These are phyloP conservation scores for Sporisorium graminicola DNA, from an alignment of 1,284 basidiomycete species.

Conservation along the genomic window DNA sequence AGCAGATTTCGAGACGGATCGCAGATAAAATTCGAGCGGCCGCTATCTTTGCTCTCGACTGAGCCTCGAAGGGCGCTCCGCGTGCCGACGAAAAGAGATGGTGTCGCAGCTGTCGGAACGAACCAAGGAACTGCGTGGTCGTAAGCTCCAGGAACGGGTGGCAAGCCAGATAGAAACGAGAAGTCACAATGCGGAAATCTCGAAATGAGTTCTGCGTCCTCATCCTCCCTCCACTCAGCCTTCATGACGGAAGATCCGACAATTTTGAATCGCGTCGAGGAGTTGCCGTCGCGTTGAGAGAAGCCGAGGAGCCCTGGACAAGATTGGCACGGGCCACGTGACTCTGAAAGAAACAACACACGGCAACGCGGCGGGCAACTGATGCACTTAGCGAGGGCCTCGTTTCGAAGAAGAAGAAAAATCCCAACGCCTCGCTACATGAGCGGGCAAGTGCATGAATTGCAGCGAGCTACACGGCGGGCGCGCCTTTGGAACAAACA, in stretches of 20 bases:
- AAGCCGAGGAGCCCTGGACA: neutral
- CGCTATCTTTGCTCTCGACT: neutral
- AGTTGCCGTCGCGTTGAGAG: slow-evolving; percentile 8
- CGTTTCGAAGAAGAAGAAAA: slow-evolving; percentile 1
- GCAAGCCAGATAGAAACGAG: neutral
- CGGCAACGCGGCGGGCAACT: slow-evolving; percentile 1
- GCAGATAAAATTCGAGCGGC: neutral
- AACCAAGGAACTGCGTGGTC: no score
- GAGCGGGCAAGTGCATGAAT: neutral
- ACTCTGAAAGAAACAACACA: neutral
- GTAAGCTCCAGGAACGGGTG: no score
- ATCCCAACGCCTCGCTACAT: neutral
- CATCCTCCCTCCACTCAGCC: neutral
- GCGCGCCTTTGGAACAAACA: slow-evolving; percentile 4
- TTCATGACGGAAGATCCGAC: slow-evolving; percentile 1
- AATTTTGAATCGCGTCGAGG: slow-evolving; percentile 1
- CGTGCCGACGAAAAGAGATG: neutral
- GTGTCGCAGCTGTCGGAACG: neutral
- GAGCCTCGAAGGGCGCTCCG: neutral
- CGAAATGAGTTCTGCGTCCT: neutral
- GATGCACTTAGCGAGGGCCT: neutral
- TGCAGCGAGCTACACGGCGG: no score
- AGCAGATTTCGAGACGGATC: neutral
- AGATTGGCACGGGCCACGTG: slow-evolving; percentile 7
- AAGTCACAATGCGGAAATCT: no score